A percentile compares a stretch with the other conserved stretches of the same genome.
Conservation (phyloP, 768 basidiomycete genomes). For the Tremella mesenterica region DNA sequence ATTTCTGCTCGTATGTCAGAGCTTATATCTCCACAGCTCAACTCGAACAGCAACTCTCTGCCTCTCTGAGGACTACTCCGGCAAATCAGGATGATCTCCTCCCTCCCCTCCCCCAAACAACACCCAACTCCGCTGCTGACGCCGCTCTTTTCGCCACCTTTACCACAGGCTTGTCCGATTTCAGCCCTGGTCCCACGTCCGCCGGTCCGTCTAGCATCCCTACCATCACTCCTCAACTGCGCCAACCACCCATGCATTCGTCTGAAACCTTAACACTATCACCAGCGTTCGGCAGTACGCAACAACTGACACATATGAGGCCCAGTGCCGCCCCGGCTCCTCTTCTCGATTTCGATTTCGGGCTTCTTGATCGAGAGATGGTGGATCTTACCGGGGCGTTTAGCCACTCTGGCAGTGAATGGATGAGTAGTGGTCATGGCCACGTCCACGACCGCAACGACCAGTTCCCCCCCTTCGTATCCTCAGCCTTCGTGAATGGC, state of each 20-base stretch:
- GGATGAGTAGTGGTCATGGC: neutral
- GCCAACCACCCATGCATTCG: neutral
- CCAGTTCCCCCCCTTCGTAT: neutral
- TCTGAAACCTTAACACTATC: constrained; percentile 1
- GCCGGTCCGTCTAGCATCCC: neutral
- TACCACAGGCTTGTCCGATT: neutral
- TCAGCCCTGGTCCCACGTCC: neutral
- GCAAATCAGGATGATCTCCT: neutral
- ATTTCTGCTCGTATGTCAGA: neutral
- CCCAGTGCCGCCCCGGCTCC: constrained; percentile 3
- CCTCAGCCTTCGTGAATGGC: neutral
- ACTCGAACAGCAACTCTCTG: neutral
- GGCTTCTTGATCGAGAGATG: constrained; percentile 3
- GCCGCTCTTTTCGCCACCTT: neutral
- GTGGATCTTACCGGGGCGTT: constrained; percentile 1
- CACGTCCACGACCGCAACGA: neutral
- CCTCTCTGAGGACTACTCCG: neutral
- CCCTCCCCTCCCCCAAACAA: neutral
- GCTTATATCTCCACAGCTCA: neutral
- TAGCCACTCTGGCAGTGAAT: neutral
- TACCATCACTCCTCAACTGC: neutral
- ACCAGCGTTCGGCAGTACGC: no score
- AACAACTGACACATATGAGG: no score
- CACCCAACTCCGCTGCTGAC: neutral
- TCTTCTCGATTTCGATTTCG: constrained; percentile 7